A percentile compares a stretch with the other conserved stretches of the same genome.
phyloP scores from a whole-genome alignment of 129 eudicot genomes.

The Chrysanthemum makinoi region DNA sequence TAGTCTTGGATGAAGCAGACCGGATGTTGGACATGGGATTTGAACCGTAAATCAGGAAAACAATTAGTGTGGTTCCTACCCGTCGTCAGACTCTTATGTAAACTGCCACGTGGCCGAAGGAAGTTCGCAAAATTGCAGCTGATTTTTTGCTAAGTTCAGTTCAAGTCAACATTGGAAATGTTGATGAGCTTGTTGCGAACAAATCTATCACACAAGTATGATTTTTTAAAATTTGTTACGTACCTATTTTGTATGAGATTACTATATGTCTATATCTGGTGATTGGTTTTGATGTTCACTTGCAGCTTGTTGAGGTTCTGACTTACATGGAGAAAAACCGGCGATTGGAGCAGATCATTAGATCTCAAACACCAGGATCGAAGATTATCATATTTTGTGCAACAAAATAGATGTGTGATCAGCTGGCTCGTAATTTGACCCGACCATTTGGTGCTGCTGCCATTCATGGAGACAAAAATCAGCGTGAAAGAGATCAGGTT shows the following conservation, averaged over 20 bases:
- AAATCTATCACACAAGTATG: slow-evolving; percentile 89
- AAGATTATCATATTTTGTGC: slow-evolving; percentile 87
- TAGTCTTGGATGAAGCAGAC: slow-evolving; percentile 98
- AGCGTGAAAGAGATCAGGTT: slow-evolving; percentile 85
- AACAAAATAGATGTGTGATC: slow-evolving; percentile 96
- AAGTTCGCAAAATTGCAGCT: slow-evolving; percentile 96
- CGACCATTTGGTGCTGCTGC: slow-evolving; percentile 90
- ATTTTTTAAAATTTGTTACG: not conserved
- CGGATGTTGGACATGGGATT: slow-evolving; percentile 99
- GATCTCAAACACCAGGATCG: slow-evolving; percentile 95
- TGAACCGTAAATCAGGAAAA: slow-evolving; percentile 95
- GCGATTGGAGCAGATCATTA: slow-evolving; percentile 77
- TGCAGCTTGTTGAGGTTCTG: slow-evolving; percentile 78
- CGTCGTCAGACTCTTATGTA: slow-evolving; percentile 95
- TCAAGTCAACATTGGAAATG: slow-evolving; percentile 94
- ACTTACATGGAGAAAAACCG: slow-evolving; percentile 65
- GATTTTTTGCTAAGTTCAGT: slow-evolving; percentile 77
- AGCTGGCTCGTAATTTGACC: slow-evolving; percentile 66
- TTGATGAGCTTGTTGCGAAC: slow-evolving; percentile 92
- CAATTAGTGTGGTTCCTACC: slow-evolving; percentile 73
- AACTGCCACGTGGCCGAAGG: slow-evolving; percentile 99
- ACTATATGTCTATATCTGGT: slow-evolving; percentile 1
- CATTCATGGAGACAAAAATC: slow-evolving; percentile 92
- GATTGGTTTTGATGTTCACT: slow-evolving; percentile 4
- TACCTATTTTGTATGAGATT: slow-evolving; percentile 2